phyloP scores from a whole-genome alignment of 345 rosid genomes.

The Eucalyptus lansdowneana region DNA sequence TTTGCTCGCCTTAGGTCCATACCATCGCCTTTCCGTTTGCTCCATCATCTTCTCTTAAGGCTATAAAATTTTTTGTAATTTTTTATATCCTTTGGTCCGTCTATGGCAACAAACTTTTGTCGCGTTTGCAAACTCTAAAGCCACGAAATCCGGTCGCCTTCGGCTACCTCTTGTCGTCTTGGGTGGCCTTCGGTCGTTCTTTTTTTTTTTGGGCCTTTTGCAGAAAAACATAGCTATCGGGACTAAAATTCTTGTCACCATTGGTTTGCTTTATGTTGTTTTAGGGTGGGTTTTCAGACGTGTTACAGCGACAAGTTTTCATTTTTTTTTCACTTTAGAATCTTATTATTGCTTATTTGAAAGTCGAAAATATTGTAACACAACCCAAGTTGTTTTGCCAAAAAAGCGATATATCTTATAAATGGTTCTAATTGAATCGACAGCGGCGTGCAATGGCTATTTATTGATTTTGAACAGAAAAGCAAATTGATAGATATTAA shows the following conservation, averaged over 20 bases:
- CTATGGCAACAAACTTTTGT: neutral
- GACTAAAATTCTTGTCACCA: neutral
- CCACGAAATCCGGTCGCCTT: neutral
- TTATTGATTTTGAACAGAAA: neutral
- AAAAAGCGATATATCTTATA: neutral
- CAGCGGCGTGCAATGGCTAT: neutral
- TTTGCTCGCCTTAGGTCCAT: neutral
- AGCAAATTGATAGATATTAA: neutral
- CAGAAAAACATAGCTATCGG: neutral
- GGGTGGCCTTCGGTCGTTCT: neutral
- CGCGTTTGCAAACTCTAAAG: neutral
- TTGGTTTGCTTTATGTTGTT: neutral
- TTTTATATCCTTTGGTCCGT: neutral
- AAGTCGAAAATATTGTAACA: neutral
- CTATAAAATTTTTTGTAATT: neutral
- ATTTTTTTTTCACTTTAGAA: neutral
- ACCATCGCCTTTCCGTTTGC: neutral
- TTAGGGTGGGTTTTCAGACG: neutral
- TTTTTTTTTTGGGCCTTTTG: neutral
- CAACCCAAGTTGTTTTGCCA: neutral
- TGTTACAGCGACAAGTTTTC: neutral
- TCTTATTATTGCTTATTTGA: neutral
- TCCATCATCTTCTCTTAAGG: neutral
- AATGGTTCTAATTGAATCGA: neutral
- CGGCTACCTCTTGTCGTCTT: neutral